A percentile compares a stretch with the other conserved stretches of the same genome.
Conservation (phyloP, 2,329 filamentous ascomycete genomes). For the Cladosporium sp. region DNA sequence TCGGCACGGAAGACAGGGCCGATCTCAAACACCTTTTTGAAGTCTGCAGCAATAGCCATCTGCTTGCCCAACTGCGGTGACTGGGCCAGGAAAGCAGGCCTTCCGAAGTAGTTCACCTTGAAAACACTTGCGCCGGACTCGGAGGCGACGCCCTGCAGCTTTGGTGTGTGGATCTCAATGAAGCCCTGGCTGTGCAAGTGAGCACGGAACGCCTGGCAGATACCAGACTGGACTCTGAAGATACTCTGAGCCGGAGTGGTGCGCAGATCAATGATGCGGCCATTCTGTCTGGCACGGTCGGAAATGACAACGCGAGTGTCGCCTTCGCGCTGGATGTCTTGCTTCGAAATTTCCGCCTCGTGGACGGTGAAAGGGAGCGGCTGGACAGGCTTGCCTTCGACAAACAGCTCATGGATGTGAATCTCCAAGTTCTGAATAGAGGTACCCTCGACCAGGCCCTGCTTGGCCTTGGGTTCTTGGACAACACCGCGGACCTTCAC, state of each 20-base stretch:
- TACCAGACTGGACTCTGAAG: constrained; percentile 78
- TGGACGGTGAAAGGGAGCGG: constrained; percentile 66
- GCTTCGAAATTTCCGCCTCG: constrained; percentile 61
- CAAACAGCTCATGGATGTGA: constrained; percentile 61
- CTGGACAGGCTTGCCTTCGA: constrained; percentile 58
- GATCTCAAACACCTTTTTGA: constrained; percentile 84
- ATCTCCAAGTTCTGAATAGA: constrained; percentile 74
- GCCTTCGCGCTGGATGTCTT: constrained; percentile 54
- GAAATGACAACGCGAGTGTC: constrained; percentile 58
- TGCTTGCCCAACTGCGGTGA: constrained; percentile 91
- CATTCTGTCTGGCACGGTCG: constrained; percentile 69
- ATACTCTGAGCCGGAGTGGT: constrained; percentile 84
- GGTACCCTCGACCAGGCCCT: constrained; percentile 68
- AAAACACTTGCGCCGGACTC: constrained; percentile 92
- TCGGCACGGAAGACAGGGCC: constrained; percentile 90
- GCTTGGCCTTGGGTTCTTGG: constrained; percentile 62
- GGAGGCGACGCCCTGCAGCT: constrained; percentile 83
- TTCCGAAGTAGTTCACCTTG: constrained; percentile 85
- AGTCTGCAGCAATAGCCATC: constrained; percentile 86
- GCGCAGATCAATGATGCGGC: constrained; percentile 78
- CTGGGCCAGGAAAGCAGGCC: constrained; percentile 82
- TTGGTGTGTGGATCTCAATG: constrained; percentile 91
- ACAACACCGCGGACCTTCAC: constrained; percentile 72
- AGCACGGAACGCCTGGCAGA: constrained; percentile 74
- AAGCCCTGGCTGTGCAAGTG: constrained; percentile 73